Evolutionary conservation across 495 filamentous ascomycete genomes (phyloP).

Genomic region (Cenococcum geophilum): DNA sequence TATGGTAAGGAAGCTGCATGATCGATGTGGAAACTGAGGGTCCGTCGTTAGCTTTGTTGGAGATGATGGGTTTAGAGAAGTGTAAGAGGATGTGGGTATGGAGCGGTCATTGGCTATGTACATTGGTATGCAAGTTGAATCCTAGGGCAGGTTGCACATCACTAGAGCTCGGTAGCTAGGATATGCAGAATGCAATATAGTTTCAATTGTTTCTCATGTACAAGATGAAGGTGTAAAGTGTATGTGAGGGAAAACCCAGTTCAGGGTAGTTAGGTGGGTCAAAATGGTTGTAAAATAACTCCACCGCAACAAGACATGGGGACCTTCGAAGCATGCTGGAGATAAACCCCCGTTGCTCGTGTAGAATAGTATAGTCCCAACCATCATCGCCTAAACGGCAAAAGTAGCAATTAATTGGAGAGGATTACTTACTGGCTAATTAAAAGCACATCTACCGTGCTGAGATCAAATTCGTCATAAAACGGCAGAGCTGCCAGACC

Average conservation of each 20-base stretch:
- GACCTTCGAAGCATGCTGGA: no score
- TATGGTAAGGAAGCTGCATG: conserved; percentile 95
- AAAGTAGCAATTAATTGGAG: conserved; percentile 23
- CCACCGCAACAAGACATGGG: neutral
- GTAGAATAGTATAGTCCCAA: conserved; percentile 13
- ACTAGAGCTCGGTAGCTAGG: conserved; percentile 16
- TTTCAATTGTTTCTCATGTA: conserved; percentile 34
- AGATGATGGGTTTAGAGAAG: neutral
- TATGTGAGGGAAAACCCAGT: neutral
- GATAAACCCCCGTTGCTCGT: neutral
- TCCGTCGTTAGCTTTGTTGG: conserved; percentile 26
- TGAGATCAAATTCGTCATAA: conserved; percentile 97
- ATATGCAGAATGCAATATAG: conserved; percentile 21
- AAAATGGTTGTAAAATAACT: neutral
- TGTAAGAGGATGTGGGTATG: neutral
- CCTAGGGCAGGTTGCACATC: conserved; percentile 16
- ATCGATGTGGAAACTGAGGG: conserved; percentile 85
- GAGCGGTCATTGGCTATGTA: conserved; percentile 18
- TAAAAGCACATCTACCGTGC: conserved; percentile 90
- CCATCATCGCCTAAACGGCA: conserved; percentile 4
- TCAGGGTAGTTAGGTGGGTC: neutral
- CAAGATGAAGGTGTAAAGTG: conserved; percentile 11
- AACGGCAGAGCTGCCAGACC: conserved; percentile 89
- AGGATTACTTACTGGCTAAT: conserved; percentile 84
- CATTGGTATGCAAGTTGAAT: neutral